phyloP scores from a whole-genome alignment of 148 eudicot genomes.

The Heliosperma pusillum region DNA sequence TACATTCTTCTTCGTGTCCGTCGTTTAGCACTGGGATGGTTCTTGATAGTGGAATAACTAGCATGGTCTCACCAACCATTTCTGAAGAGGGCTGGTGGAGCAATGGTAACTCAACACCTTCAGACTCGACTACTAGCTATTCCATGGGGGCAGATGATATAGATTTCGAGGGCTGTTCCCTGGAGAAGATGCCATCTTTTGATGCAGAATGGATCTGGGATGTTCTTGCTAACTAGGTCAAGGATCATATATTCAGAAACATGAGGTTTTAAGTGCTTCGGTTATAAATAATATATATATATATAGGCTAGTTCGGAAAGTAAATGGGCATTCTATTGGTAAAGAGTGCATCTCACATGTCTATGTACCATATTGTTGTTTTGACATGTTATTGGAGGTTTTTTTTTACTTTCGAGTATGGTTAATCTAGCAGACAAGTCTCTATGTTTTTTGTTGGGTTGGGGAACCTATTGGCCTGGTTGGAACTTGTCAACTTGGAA shows the following conservation, averaged over 20 bases:
- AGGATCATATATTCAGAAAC: neutral
- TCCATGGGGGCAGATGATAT: slow-evolving; percentile 25
- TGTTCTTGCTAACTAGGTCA: slow-evolving; percentile 56
- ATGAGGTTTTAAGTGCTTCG: neutral
- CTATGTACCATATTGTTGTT: slow-evolving; percentile 8
- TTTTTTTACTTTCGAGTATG: neutral
- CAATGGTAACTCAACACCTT: slow-evolving; percentile 36
- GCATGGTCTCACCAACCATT: slow-evolving; percentile 34
- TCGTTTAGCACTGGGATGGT: slow-evolving; percentile 29
- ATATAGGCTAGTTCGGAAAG: slow-evolving; percentile 1
- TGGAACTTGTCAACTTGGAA: neutral
- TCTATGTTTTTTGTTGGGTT: neutral
- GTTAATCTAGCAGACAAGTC: neutral
- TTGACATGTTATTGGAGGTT: slow-evolving; percentile 15
- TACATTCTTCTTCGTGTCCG: slow-evolving; percentile 32
- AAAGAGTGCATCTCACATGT: slow-evolving; percentile 11
- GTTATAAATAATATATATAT: neutral
- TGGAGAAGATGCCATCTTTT: slow-evolving; percentile 71
- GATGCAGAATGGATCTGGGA: slow-evolving; percentile 93
- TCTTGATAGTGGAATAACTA: slow-evolving; percentile 32
- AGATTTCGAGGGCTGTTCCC: slow-evolving; percentile 47
- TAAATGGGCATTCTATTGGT: neutral
- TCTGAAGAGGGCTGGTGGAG: slow-evolving; percentile 54
- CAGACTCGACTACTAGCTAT: slow-evolving; percentile 35
- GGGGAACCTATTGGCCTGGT: neutral